Evolutionary conservation across 164 flowering plant species (phyloP).

Genomic region (Amborella trichopoda): DNA sequence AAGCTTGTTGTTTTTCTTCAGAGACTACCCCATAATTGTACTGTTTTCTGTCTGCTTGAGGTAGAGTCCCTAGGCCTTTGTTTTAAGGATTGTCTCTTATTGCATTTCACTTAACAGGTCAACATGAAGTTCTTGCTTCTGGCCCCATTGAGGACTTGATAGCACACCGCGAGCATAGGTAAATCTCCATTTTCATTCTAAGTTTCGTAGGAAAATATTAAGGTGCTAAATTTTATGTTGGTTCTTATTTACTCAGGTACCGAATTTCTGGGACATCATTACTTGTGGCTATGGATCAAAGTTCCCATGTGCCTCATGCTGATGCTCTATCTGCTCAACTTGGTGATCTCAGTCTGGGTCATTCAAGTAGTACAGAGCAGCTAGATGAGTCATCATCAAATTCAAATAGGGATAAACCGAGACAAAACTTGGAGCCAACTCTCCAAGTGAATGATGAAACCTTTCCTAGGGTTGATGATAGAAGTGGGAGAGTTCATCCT

Average conservation of each 20-base stretch:
- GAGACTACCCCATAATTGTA: too few species aligned
- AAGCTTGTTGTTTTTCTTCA: too few species aligned
- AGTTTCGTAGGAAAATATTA: neutral
- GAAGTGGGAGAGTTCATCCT: conserved; percentile 71
- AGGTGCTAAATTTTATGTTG: conserved; percentile 5
- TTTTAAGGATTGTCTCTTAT: neutral
- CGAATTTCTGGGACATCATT: conserved; percentile 97
- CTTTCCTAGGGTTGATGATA: conserved; percentile 53
- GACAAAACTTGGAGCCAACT: conserved; percentile 25
- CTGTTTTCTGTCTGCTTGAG: too few species aligned
- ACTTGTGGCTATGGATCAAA: conserved; percentile 98
- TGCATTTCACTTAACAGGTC: conserved; percentile 36
- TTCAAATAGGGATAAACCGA: conserved; percentile 26
- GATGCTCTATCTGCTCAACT: conserved; percentile 34
- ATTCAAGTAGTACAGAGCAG: conserved; percentile 42
- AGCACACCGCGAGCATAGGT: conserved; percentile 99
- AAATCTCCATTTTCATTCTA: conserved; percentile 2
- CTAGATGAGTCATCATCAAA: conserved; percentile 30
- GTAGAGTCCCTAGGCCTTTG: too few species aligned
- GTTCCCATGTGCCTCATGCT: conserved; percentile 56
- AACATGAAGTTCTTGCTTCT: conserved; percentile 98
- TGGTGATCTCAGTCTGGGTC: conserved; percentile 23
- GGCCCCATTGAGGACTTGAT: conserved; percentile 99
- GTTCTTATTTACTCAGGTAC: conserved; percentile 39
- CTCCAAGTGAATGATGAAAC: conserved; percentile 39